phyloP scores from a whole-genome alignment of 1,139 yeast genomes.

The Geotrichum aggregatum region DNA sequence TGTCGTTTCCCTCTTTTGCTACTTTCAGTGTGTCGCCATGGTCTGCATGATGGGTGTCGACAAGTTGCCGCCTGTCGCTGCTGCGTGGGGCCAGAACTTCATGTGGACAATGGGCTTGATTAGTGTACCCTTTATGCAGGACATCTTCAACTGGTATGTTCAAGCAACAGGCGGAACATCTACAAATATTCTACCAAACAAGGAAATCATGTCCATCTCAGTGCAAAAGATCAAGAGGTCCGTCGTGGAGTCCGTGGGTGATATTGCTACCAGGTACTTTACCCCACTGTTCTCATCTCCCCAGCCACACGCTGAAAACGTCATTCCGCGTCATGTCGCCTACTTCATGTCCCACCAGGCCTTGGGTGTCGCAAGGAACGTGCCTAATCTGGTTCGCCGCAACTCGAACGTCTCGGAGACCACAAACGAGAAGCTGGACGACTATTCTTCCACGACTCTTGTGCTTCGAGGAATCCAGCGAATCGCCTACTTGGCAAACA shows the following conservation, averaged over 20 bases:
- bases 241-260: neutral
- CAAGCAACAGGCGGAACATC: slow-evolving; percentile 93
- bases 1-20: slow-evolving; percentile 84
- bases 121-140: slow-evolving; percentile 73
- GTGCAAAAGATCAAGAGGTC: slow-evolving; percentile 17
- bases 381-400: slow-evolving; percentile 1
- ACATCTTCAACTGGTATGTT: slow-evolving; percentile 86
- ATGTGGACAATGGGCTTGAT: slow-evolving; percentile 95
- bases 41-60: slow-evolving; percentile 95
- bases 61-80: slow-evolving; percentile 91
- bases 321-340: slow-evolving; percentile 19
- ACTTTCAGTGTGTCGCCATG: slow-evolving; percentile 90
- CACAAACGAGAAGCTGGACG: slow-evolving; percentile 60
- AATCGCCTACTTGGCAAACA: slow-evolving; percentile 76
- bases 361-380: neutral
- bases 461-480: slow-evolving; percentile 88
- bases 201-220: slow-evolving; percentile 57
- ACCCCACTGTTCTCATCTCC: slow-evolving; percentile 1
- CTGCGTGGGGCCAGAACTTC: slow-evolving; percentile 97
- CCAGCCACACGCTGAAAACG: neutral
- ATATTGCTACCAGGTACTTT: neutral
- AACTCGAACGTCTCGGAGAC: slow-evolving; percentile 45
- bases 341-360: slow-evolving; percentile 20
- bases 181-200: slow-evolving; percentile 62
- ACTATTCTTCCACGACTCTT: slow-evolving; percentile 58